Evolutionary conservation across 2,329 filamentous ascomycete genomes (phyloP), one percentile per base, ranked within the genome.

Genomic region (Pseudopyrenochaeta lycopersici): DNA sequence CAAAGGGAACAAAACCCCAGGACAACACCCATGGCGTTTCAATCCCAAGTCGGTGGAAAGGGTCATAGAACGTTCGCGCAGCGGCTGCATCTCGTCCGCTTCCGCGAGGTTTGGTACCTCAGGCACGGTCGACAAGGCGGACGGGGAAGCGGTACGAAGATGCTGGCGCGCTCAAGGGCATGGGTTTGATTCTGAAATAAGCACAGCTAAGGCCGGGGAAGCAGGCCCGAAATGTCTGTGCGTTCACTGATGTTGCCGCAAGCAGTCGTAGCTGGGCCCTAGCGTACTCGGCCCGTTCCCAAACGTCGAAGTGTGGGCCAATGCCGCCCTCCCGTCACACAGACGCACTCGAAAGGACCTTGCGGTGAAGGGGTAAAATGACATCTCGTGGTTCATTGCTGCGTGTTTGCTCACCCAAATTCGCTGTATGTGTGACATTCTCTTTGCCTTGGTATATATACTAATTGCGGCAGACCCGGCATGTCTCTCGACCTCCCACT

Each of bases 91-190:
- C 53, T 49, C 21, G 58, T 58, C 60, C 57, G 64, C 59, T 51
- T 60, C 58, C 61, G 61, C 56, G 49, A 54, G 49, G 50, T 59
- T 56, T 66, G 50, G 54, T 52, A 42, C 41, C 49, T 47, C 51
- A 58, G 50, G 62, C 58, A 58, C 54, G 56, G 60, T 52, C 20
- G 51, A 55, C 56, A 54, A 62, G 60, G 54, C 60, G 61, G 60
- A 60, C 68, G 70, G 70, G 70, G 67, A 68, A 64, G 47, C 39
- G 62, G 67, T 63, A 64, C 63, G 61, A 61, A 64, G 63, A 57
- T 60, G 60, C 58, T 58, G 56, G 60, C 59, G 47, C 54, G 47
- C 30, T 52, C 45, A 49, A 47, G 49, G 49, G 52, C 43, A 46
- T 50, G 55, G 54, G 57, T 56, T 46, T 48, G 47, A 55, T 46